Evolutionary conservation across 106 monocot genomes (phyloP), one percentile per base, ranked within the genome.

Genomic region (Dioscorea zingiberensis): DNA sequence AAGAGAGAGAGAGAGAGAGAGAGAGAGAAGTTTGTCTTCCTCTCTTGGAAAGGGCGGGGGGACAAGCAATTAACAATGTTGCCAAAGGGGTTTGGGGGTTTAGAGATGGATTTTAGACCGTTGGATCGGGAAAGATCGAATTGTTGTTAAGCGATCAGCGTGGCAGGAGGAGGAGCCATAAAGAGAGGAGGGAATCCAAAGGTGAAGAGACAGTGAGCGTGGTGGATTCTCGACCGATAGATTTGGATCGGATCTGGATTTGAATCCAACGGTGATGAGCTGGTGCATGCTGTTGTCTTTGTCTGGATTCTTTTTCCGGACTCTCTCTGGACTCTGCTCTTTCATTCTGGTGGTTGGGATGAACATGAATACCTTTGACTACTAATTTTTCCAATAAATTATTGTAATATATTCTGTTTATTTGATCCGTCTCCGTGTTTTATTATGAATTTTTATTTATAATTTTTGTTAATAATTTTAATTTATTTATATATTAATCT

Each of bases 161-260:
- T 82, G 79, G 73, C 56, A 67, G 13, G n/a, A 12, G 25, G 10
- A 24, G 12, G 25, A 55, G 55, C 79, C 87, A 80, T 68, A 70
- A 38, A 55, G 7, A 13, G n/a, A 24, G 45, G 27, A 28, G 60
- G 0, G 38, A 24, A 87, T 87, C 86, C 78, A 80, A 87, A 80
- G 83, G 83, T 56, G 17, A 32, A 32, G 24, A 44, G 13, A 26
- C 0, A 6, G 62, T 32, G 47, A 76, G 11, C 80, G 79, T 82
- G 82, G 83, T 66, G 14, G 1, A 15, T 14, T 21, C 7, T 14
- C 0, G 3, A 54, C 73, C 72, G 69, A 65, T 62, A 53, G 77
- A 83, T 83, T 3, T 29, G 61, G 18, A 27, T 18, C 18, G 2
- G 27, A 62, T 51, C 55, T 38, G 38, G 38, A 10, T 38, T 38